These are phyloP conservation scores for Colletotrichum sublineola DNA, from an alignment of 2,329 filamentous ascomycete genomes.

Conservation along the genomic window DNA sequence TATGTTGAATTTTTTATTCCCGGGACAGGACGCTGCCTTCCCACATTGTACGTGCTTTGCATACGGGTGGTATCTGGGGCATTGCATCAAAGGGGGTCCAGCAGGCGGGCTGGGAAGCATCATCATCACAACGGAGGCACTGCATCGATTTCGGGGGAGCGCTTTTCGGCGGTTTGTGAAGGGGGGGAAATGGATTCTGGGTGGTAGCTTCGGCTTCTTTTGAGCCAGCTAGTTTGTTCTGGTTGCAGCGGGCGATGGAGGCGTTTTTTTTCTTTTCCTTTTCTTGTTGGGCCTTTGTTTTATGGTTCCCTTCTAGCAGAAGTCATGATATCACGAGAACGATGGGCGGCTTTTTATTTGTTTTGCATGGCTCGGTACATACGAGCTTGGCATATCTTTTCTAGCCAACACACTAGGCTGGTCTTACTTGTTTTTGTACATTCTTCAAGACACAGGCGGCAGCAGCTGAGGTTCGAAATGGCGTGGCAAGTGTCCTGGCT, in stretches of 20 bases:
- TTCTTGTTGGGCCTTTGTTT: neutral
- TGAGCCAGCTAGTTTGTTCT: neutral
- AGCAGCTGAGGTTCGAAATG: neutral
- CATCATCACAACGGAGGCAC: conserved; percentile 29
- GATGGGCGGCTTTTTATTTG: conserved; percentile 2
- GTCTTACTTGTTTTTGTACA: neutral
- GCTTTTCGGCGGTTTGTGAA: neutral
- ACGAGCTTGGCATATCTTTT: conserved; percentile 1
- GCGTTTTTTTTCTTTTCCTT: conserved; percentile 30
- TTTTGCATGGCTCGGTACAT: conserved; percentile 1
- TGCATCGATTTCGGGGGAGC: conserved; percentile 15
- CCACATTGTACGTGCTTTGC: conserved; percentile 24
- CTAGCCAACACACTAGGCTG: neutral
- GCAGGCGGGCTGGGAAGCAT: conserved; percentile 23
- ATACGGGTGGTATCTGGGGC: conserved; percentile 23
- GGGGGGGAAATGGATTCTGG: neutral
- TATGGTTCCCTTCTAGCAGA: conserved; percentile 8
- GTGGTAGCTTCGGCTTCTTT: conserved; percentile 20
- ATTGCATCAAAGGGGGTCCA: conserved; percentile 31
- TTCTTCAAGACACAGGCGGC: neutral
- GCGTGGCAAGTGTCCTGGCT: no score
- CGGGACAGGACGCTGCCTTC: conserved; percentile 25
- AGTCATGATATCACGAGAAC: conserved; percentile 28
- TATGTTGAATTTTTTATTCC: neutral
- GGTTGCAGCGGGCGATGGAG: conserved; percentile 31